Evolutionary conservation across 257 asterid genomes (phyloP), one percentile per base, ranked within the genome.

Genomic region (Thymus mandschuricus): DNA sequence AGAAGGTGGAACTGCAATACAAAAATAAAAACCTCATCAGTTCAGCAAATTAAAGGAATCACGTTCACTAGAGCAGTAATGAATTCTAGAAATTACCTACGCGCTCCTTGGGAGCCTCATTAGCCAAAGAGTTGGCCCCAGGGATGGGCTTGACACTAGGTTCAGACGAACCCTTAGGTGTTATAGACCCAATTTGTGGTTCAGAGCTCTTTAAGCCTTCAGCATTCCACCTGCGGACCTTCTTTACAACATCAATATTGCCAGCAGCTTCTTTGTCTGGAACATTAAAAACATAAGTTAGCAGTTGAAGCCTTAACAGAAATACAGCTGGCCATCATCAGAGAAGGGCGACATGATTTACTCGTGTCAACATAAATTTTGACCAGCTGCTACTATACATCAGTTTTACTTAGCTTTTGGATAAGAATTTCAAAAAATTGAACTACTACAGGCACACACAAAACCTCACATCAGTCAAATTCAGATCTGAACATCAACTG

Each of bases 1-100:
- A 34, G 98, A 79, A 49, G 92, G 91, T 59, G 97, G 96, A 72
- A 92, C 98, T 92, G 90, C 28, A 71, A 75, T 35, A 58, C 15
- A 64, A 65, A 31, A 71, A 62, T 6, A 62, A 60, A 44, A 21
- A 21, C 21, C 21, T 21, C 21, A 21, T 8, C 6, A 34, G 69
- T 73, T 79, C 50, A 63, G 68, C 60, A 21, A 60, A 41, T 41
- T 43, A 21, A 72, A 51, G 60, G 38, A 64, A 60, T 41, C 3
- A 56, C 59, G 3, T 11, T 30, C 11, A 77, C 41, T 54, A 38
- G 2, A 8, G 29, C 7, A 64, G 33, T 57, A 21, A 41, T 50
- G 65, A 64, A 64, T 33, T 27, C 55, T 38, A 65, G 38, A 70
- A 75, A 77, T 84, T 74, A 92, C 98, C 97, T 68, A 83, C 73